Conservation (phyloP, 306 rosid species). For the Ormosia semicastrata region DNA sequence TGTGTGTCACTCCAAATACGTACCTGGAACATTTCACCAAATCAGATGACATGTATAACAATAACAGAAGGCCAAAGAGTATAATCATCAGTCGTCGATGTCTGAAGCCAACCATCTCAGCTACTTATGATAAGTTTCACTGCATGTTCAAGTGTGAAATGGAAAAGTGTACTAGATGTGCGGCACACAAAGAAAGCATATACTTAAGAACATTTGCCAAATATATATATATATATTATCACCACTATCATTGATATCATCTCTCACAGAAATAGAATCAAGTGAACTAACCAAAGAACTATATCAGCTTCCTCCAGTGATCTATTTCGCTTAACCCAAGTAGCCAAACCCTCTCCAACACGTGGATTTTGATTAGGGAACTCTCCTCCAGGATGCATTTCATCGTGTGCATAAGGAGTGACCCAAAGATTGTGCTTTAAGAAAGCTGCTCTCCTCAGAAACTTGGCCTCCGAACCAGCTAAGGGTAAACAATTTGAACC, state of each 20-base stretch:
- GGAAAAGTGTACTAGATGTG: background rate
- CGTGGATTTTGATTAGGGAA: slow-evolving; percentile 86
- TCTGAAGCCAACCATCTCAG: background rate
- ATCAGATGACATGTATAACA: background rate
- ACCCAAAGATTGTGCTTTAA: slow-evolving; percentile 86
- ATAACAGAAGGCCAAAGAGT: background rate
- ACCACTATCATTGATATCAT: background rate
- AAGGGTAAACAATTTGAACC: slow-evolving; percentile 76
- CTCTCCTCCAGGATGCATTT: slow-evolving; percentile 81
- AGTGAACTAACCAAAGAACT: slow-evolving; percentile 72
- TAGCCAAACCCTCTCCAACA: slow-evolving; percentile 75
- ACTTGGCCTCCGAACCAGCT: slow-evolving; percentile 74
- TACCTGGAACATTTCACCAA: slow-evolving; percentile 50
- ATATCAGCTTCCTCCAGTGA: slow-evolving; percentile 77
- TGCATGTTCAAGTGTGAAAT: background rate
- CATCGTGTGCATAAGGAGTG: slow-evolving; percentile 57
- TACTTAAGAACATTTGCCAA: background rate
- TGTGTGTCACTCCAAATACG: slow-evolving; percentile 73
- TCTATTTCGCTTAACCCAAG: slow-evolving; percentile 76
- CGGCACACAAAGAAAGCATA: background rate
- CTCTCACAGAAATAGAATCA: background rate
- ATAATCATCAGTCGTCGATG: background rate
- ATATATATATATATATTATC: background rate
- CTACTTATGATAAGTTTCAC: background rate
- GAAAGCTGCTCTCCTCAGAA: slow-evolving; percentile 71